Evolutionary conservation across 2,329 filamentous ascomycete genomes (phyloP).

Genomic region (Helotiales sp.): DNA sequence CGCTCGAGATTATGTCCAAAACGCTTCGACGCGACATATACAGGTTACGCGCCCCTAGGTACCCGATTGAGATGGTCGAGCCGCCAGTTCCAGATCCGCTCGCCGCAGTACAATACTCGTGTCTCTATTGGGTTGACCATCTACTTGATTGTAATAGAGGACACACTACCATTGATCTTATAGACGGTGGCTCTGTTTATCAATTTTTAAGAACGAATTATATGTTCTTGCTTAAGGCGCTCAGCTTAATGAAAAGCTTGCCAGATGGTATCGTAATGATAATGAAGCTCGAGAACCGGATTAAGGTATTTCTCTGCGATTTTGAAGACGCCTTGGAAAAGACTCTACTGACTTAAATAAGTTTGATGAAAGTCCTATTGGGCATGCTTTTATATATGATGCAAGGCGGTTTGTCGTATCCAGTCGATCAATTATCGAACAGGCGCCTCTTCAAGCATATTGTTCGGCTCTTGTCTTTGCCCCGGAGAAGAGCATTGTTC

Average conservation of each 20-base stretch:
- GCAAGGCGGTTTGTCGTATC: neutral
- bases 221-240: conserved; percentile 15
- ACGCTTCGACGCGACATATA: conserved; percentile 40
- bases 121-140: conserved; percentile 38
- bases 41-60: conserved; percentile 27
- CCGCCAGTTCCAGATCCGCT: conserved; percentile 30
- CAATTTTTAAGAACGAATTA: conserved; percentile 9
- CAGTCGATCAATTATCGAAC: neutral
- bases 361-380: neutral
- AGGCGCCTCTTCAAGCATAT: neutral
- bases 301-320: conserved; percentile 8
- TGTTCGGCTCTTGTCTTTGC: neutral
- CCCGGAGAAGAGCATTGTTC: neutral
- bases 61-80: conserved; percentile 25
- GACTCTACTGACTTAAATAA: neutral
- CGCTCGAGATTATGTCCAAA: conserved; percentile 33
- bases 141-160: conserved; percentile 25
- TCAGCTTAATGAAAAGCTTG: conserved; percentile 28
- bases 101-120: conserved; percentile 28
- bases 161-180: conserved; percentile 1
- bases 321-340: conserved; percentile 27
- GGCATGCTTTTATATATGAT: neutral
- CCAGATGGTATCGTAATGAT: conserved; percentile 22
- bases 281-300: conserved; percentile 22
- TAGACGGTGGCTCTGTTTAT: conserved; percentile 6